phyloP scores from a whole-genome alignment of 495 filamentous ascomycete genomes.

The Aspergillus coremiiformis region DNA sequence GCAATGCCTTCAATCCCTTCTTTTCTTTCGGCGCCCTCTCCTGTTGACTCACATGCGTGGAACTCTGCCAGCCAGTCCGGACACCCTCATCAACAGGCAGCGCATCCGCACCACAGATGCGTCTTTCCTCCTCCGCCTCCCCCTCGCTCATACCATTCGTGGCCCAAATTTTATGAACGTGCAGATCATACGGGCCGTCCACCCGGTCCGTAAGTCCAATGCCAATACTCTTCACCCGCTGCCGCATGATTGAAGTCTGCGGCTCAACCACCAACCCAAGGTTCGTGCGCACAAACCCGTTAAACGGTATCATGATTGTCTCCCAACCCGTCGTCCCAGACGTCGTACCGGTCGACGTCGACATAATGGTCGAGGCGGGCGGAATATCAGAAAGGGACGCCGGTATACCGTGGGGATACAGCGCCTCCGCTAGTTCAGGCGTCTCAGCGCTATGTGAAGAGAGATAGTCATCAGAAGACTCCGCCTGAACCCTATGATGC shows the following conservation, averaged over 20 bases:
- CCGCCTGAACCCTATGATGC: constrained; percentile 36
- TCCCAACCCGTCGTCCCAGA: constrained; percentile 76
- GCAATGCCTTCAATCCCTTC: constrained; percentile 34
- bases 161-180: constrained; percentile 78
- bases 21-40: constrained; percentile 19
- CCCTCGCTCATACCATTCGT: constrained; percentile 41
- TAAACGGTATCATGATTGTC: constrained; percentile 80
- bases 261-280: constrained; percentile 84
- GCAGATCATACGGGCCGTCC: constrained; percentile 77
- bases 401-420: constrained; percentile 28
- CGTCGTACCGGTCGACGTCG: constrained; percentile 24
- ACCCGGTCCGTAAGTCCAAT: constrained; percentile 84
- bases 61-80: constrained; percentile 22
- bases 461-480: constrained; percentile 8
- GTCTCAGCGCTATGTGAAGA: constrained; percentile 18
- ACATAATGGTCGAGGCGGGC: constrained; percentile 34
- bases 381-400: constrained; percentile 34
- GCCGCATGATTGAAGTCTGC: constrained; percentile 75
- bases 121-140: constrained; percentile 34
- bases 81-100: constrained; percentile 39
- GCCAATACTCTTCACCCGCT: constrained; percentile 77
- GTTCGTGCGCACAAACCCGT: constrained; percentile 92
- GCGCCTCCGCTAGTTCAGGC: constrained; percentile 14
- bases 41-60: constrained; percentile 2
- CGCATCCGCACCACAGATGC: constrained; percentile 38